phyloP scores from a whole-genome alignment of 345 rosid genomes.

The Cardiospermum halicacabum region DNA sequence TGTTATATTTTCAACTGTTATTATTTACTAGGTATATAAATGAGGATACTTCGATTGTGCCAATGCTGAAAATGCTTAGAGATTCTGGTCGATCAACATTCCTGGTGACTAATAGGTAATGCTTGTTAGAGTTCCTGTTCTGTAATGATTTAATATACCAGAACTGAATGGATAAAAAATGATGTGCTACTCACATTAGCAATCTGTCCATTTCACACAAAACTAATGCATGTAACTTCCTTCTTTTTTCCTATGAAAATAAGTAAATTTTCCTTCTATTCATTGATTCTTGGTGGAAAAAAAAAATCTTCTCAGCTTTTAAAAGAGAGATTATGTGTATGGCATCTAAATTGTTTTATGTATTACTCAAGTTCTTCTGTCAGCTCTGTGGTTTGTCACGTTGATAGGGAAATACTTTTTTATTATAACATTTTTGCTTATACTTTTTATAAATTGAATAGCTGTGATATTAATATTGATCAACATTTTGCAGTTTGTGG shows the following conservation, averaged over 20 bases:
- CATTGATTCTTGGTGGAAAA: not conserved
- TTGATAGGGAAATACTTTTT: not conserved
- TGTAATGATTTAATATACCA: not conserved
- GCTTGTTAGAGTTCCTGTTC: not conserved
- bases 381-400: not conserved
- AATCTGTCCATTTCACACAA: too few relatives aligned
- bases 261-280: too few relatives aligned
- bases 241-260: too few relatives aligned
- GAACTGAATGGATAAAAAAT: not conserved
- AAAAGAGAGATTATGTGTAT: not conserved
- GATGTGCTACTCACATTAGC: not conserved
- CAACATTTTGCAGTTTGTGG: conserved; percentile 75
- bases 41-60: conserved; percentile 69
- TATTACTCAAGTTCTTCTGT: not conserved
- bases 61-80: conserved; percentile 86
- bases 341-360: not conserved
- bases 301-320: not conserved
- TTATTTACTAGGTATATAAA: conserved; percentile 60
- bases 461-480: not conserved
- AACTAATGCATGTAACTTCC: too few relatives aligned
- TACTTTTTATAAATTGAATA: not conserved
- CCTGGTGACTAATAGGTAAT: conserved; percentile 95
- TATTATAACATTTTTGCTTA: conserved; percentile 2
- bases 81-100: conserved; percentile 91
- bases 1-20: not conserved